Percentiles rank a stretch among this genome's conserved stretches.
phyloP scores from a whole-genome alignment of 2,329 filamentous ascomycete genomes.

The Alternaria ethzedia region DNA sequence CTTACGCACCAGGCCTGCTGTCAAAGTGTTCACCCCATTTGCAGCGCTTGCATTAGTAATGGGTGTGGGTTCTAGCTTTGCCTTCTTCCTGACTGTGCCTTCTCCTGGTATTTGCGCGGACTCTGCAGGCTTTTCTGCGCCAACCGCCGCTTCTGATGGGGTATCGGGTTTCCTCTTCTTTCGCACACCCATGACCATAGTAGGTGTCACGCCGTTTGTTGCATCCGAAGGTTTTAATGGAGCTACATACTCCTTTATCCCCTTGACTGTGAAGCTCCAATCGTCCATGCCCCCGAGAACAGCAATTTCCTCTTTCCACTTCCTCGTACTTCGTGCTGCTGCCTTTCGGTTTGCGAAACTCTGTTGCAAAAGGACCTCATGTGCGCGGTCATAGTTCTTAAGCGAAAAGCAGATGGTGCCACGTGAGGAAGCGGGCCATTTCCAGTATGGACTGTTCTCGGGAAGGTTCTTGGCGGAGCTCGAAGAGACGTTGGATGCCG shows the following conservation, averaged over 20 bases:
- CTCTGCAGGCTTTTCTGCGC: slow-evolving; percentile 5
- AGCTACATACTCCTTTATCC: slow-evolving; percentile 26
- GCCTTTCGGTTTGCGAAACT: slow-evolving; percentile 73
- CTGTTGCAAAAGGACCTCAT: slow-evolving; percentile 73
- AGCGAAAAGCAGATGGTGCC: slow-evolving; percentile 70
- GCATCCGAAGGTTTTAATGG: neutral
- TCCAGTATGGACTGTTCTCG: slow-evolving; percentile 66
- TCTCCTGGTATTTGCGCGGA: slow-evolving; percentile 25
- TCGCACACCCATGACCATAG: slow-evolving; percentile 36
- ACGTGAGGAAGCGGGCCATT: slow-evolving; percentile 67
- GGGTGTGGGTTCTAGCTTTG: slow-evolving; percentile 30
- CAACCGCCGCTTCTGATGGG: slow-evolving; percentile 4
- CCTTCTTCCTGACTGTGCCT: slow-evolving; percentile 42
- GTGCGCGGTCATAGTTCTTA: slow-evolving; percentile 68
- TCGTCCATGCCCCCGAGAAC: slow-evolving; percentile 40
- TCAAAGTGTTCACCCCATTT: slow-evolving; percentile 37
- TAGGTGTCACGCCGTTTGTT: slow-evolving; percentile 19
- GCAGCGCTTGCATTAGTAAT: slow-evolving; percentile 7
- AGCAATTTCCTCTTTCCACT: slow-evolving; percentile 74
- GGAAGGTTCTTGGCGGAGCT: slow-evolving; percentile 52
- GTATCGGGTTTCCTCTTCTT: slow-evolving; percentile 46
- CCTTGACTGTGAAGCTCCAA: slow-evolving; percentile 39
- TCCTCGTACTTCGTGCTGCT: slow-evolving; percentile 67
- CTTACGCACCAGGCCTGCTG: slow-evolving; percentile 42
- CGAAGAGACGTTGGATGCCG: slow-evolving; percentile 56